Evolutionary conservation across 306 rosid genomes (phyloP).

Genomic region (Lupinus albus): DNA sequence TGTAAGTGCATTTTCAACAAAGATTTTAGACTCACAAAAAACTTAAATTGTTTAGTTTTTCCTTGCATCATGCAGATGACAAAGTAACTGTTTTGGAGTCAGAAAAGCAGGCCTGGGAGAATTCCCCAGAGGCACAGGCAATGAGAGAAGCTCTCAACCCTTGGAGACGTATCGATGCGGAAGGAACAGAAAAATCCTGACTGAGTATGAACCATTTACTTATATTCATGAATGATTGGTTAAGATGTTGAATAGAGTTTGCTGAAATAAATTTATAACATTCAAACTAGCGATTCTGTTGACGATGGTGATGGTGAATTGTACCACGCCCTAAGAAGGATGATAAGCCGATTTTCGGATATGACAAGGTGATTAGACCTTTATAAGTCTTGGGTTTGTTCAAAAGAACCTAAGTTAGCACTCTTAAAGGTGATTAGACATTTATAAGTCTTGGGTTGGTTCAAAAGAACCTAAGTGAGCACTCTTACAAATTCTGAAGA

Average conservation of each 20-base stretch:
- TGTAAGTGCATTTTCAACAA: too few species aligned
- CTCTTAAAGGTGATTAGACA: too few species aligned
- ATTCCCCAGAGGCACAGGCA: constrained; percentile 74
- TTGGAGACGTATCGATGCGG: constrained; percentile 46
- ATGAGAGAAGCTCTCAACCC: constrained; percentile 64
- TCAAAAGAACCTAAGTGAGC: too few species aligned
- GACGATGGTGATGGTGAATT: too few species aligned
- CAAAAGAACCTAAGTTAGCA: too few species aligned
- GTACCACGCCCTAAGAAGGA: too few species aligned
- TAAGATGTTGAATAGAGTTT: constrained; percentile 6
- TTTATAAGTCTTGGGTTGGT: too few species aligned
- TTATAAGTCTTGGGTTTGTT: too few species aligned
- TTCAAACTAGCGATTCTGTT: constrained; percentile 21
- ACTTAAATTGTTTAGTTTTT: constrained; percentile 22
- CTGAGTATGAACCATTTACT: constrained; percentile 12
- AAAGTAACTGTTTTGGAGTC: constrained; percentile 88
- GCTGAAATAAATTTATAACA: constrained; percentile 15
- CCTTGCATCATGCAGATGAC: constrained; percentile 61
- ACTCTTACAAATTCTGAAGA: too few species aligned
- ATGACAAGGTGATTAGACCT: too few species aligned
- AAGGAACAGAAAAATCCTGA: constrained; percentile 44
- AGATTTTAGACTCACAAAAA: not conserved
- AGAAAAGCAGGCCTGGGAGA: constrained; percentile 81
- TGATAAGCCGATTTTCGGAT: too few species aligned
- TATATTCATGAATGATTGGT: constrained; percentile 6